A percentile compares a stretch with the other conserved stretches of the same genome.
Conservation (phyloP, 257 asterid genomes). For the Jacaranda mimosifolia region DNA sequence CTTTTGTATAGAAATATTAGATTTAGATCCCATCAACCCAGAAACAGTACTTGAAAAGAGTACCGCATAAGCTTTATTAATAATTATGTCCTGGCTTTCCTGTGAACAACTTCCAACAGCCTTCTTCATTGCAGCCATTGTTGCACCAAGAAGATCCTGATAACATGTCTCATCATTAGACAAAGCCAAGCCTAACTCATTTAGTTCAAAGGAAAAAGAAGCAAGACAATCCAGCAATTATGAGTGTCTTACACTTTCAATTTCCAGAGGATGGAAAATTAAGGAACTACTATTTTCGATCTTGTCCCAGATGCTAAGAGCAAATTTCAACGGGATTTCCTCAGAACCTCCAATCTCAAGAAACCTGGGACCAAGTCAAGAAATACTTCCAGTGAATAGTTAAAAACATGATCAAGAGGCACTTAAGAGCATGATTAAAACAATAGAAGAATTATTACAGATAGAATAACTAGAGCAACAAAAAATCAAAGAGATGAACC, state of each 20-base stretch:
- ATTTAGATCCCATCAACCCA: constrained; percentile 41
- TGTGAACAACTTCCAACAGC: constrained; percentile 75
- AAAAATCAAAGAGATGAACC: neutral
- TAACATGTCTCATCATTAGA: constrained; percentile 32
- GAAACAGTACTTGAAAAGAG: constrained; percentile 54
- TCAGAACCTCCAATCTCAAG: constrained; percentile 66
- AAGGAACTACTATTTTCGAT: constrained; percentile 52
- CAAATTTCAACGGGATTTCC: constrained; percentile 69
- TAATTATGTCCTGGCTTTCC: constrained; percentile 70
- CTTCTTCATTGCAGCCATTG: constrained; percentile 76
- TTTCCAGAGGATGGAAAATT: constrained; percentile 46
- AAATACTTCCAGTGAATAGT: constrained; percentile 34
- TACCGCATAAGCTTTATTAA: constrained; percentile 59
- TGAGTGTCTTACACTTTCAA: constrained; percentile 50
- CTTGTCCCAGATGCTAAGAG: constrained; percentile 67
- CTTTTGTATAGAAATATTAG: constrained; percentile 39
- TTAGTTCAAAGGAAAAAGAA: constrained; percentile 32
- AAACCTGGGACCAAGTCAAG: constrained; percentile 60
- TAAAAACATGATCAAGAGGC: constrained; percentile 28
- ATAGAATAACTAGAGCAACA: constrained; percentile 21
- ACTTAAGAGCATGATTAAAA: constrained; percentile 16
- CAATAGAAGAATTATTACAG: neutral
- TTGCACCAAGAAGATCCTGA: constrained; percentile 77
- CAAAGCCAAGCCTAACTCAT: constrained; percentile 32
- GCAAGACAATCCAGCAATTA: constrained; percentile 18